These are phyloP conservation scores for Psilocybe sp. DNA, from an alignment of 768 basidiomycete genomes.

Conservation along the genomic window DNA sequence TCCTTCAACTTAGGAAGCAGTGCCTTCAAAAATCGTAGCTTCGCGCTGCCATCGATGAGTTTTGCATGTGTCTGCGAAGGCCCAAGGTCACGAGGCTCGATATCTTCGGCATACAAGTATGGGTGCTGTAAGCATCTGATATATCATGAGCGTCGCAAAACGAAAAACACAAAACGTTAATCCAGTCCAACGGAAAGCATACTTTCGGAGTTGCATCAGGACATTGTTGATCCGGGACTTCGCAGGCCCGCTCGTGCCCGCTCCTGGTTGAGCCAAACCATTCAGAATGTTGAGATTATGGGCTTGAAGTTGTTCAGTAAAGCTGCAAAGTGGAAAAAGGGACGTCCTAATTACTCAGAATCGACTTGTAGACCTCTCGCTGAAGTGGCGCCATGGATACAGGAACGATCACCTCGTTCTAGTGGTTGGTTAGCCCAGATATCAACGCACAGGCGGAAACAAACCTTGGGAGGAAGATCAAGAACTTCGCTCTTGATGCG, in stretches of 20 bases:
- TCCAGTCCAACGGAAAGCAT: slow-evolving; percentile 19
- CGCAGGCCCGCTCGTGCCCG: slow-evolving; percentile 26
- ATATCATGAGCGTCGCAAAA: neutral
- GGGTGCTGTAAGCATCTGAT: slow-evolving; percentile 87
- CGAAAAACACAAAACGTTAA: too few species aligned
- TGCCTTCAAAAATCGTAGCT: slow-evolving; percentile 72
- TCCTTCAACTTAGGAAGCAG: slow-evolving; percentile 82
- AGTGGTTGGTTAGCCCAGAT: neutral
- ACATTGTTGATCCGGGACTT: slow-evolving; percentile 76
- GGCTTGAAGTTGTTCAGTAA: slow-evolving; percentile 36
- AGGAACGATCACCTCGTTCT: slow-evolving; percentile 93
- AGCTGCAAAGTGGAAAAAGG: neutral
- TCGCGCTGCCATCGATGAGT: slow-evolving; percentile 81
- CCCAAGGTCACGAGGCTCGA: slow-evolving; percentile 68
- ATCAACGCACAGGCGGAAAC: neutral
- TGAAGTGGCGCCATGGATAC: slow-evolving; percentile 86
- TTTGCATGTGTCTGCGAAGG: slow-evolving; percentile 68
- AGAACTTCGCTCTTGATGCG: slow-evolving; percentile 93
- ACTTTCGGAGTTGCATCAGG: slow-evolving; percentile 88
- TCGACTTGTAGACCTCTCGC: slow-evolving; percentile 83
- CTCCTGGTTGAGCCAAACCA: slow-evolving; percentile 48
- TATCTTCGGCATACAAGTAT: slow-evolving; percentile 75
- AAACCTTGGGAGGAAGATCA: slow-evolving; percentile 87
- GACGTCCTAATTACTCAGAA: slow-evolving; percentile 55
- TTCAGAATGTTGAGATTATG: slow-evolving; percentile 69